Conservation (phyloP, 139 green algal species). For the Gonium pectorale region DNA sequence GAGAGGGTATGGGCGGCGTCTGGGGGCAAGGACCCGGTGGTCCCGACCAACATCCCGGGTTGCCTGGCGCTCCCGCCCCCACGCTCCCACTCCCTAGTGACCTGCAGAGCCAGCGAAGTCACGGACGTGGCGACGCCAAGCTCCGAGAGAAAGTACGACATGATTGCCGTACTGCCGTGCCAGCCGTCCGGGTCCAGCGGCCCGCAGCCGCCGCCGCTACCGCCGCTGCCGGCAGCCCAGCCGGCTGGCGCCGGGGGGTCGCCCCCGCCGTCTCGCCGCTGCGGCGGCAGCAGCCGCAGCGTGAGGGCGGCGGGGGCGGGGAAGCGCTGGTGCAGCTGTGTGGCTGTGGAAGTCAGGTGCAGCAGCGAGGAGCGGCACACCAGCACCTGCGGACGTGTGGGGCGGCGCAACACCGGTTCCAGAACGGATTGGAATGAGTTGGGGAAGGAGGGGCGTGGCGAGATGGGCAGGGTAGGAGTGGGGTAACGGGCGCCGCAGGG, state of each 20-base stretch:
- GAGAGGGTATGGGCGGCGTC: neutral
- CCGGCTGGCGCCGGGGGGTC: too few relatives aligned
- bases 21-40: neutral
- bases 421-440: neutral
- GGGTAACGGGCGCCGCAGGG: neutral
- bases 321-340: slow-evolving; percentile 12
- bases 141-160: slow-evolving; percentile 42
- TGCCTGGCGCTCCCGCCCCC: neutral
- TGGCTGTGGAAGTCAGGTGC: neutral
- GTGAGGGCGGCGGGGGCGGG: neutral
- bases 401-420: too few relatives aligned
- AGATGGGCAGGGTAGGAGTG: neutral
- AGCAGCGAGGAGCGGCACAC: slow-evolving; percentile 21
- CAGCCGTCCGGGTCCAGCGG: neutral
- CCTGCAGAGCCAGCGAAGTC: slow-evolving; percentile 20
- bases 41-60: neutral
- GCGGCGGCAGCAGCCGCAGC: slow-evolving; percentile 16
- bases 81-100: neutral
- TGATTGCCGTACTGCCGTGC: slow-evolving; percentile 10
- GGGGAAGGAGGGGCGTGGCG: neutral
- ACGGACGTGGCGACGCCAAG: neutral
- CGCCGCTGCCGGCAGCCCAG: neutral
- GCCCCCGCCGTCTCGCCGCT: neutral
- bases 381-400: neutral
- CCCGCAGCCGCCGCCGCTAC: neutral